phyloP scores from a whole-genome alignment of 495 filamentous ascomycete genomes.

The Trichoderma asperelloides region DNA sequence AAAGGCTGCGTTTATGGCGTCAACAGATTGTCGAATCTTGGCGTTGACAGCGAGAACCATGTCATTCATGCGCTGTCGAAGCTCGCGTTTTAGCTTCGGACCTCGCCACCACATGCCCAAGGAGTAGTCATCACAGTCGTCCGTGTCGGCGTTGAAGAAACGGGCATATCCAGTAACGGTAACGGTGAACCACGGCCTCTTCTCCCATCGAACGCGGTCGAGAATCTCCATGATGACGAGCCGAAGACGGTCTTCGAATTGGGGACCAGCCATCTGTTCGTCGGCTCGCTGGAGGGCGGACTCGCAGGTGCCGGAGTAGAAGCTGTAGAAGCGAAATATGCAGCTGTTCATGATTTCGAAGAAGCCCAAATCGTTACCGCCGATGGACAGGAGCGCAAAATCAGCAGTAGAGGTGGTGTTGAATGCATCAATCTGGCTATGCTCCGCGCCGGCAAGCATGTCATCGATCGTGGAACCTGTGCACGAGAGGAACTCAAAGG shows the following conservation, averaged over 20 bases:
- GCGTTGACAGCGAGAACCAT: conserved; percentile 30
- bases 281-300: conserved; percentile 22
- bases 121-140: conserved; percentile 30
- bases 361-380: conserved; percentile 44
- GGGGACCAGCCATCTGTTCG: conserved; percentile 18
- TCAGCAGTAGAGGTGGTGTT: conserved; percentile 19
- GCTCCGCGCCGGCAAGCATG: conserved; percentile 20
- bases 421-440: conserved; percentile 30
- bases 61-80: conserved; percentile 28
- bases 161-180: conserved; percentile 38
- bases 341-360: conserved; percentile 38
- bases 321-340: conserved; percentile 38
- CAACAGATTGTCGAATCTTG: conserved; percentile 21
- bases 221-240: conserved; percentile 31
- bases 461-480: conserved; percentile 29
- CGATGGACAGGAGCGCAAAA: conserved; percentile 36
- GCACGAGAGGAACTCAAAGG: conserved; percentile 33
- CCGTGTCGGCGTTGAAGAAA: conserved; percentile 39
- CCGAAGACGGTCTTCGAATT: conserved; percentile 26
- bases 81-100: conserved; percentile 24
- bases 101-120: conserved; percentile 31
- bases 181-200: conserved; percentile 26
- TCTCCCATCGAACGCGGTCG: conserved; percentile 29
- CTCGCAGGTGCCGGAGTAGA: conserved; percentile 34
- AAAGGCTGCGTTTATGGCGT: conserved; percentile 23